Conservation (phyloP, 2,329 filamentous ascomycete genomes). For the Pseudocercospora eumusae region DNA sequence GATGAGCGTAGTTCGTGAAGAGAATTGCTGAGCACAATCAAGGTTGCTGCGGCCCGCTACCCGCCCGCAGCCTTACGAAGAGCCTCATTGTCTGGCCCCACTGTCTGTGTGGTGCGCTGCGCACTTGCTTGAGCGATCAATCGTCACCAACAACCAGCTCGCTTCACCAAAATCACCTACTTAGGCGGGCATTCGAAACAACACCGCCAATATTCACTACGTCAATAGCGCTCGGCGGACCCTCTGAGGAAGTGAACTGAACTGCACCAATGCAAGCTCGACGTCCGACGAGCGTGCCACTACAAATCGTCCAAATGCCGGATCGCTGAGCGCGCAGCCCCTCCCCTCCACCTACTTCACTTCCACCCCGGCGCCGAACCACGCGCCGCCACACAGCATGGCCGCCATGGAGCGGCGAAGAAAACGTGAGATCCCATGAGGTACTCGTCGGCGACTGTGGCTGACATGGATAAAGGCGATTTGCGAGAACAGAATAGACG, state of each 20-base stretch:
- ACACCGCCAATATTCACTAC: neutral
- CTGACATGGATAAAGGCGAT: slow-evolving; percentile 63
- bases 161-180: neutral
- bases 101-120: neutral
- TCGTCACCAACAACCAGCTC: neutral
- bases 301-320: slow-evolving; percentile 37
- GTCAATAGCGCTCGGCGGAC: neutral
- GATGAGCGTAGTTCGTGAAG: neutral
- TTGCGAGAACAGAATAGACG: slow-evolving; percentile 83
- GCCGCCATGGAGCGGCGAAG: slow-evolving; percentile 53
- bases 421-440: slow-evolving; percentile 45
- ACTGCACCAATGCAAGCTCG: slow-evolving; percentile 41
- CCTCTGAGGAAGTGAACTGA: slow-evolving; percentile 22
- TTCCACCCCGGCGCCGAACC: slow-evolving; percentile 28
- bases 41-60: neutral
- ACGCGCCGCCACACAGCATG: slow-evolving; percentile 30
- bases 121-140: neutral
- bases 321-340: slow-evolving; percentile 37
- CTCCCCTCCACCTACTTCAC: slow-evolving; percentile 26
- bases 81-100: neutral
- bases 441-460: slow-evolving; percentile 7
- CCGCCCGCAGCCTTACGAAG: neutral
- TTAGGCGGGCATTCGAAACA: neutral
- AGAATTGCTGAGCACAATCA: neutral
- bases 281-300: slow-evolving; percentile 34